Evolutionary conservation across 2,329 filamentous ascomycete species (phyloP), one percentile per base, ranked within the genome.

Genomic region (Clonostachys rosea): DNA sequence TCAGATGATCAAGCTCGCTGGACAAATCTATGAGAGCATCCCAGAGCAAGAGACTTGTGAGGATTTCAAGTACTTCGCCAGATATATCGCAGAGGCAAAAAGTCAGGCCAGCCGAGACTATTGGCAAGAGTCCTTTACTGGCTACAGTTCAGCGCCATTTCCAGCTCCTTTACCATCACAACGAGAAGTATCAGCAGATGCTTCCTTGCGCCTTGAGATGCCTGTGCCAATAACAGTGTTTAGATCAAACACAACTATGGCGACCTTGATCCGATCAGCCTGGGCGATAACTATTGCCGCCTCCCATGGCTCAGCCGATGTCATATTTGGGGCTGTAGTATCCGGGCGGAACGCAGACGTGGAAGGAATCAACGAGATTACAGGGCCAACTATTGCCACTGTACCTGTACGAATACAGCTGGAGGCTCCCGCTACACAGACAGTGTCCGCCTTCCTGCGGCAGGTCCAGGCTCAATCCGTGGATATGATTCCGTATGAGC

Each of bases 121-220:
- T n/a, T 43, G 41, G 11, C 7, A 6, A 24, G 24, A 24, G 20
- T 24, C 18, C n/a, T 43, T 43, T 11, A 43, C 54, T 59, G 6
- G 49, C 35, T 58, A 56, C 44, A 49, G 58, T 9, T 56, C 67
- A 48, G 67, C 75, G 48, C 63, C 73, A 74, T 67, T 70, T 66
- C 1, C 67, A 74, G 61, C 67, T 5, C 18, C 18, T 18, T 18
- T 18, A 18, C 18, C 18, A 18, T 18, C 18, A 18, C 4, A 18
- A 18, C 18, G 18, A 33, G 46, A 24, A 43, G 39, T 17, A 17
- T 41, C 18, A 18, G 18, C 18, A 18, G 18, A 18, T 18, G 4
- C 18, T 18, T 18, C 18, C 18, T 18, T 18, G 18, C 18, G 18
- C 18, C 18, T 18, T 18, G 18, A 18, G 18, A 18, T 18, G 18